Conservation (phyloP, 2,329 filamentous ascomycete genomes). For the Fusarium brevicatenulatum region DNA sequence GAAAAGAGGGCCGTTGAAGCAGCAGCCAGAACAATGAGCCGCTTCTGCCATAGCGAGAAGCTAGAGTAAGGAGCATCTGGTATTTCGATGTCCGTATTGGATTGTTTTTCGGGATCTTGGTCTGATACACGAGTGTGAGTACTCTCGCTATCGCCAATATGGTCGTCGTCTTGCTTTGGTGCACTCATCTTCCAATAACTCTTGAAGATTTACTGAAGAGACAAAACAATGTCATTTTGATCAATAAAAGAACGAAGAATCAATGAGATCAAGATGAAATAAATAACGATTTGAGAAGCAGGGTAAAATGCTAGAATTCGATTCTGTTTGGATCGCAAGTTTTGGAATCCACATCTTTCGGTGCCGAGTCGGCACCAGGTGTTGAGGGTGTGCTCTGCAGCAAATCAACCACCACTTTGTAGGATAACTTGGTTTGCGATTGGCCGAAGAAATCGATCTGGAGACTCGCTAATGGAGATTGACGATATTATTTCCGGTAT, state of each 20-base stretch:
- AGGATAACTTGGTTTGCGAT: neutral
- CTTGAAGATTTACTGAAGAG: neutral
- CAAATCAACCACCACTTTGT: neutral
- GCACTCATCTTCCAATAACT: slow-evolving; percentile 9
- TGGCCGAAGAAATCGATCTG: neutral
- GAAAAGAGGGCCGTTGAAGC: slow-evolving; percentile 56
- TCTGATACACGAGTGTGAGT: neutral
- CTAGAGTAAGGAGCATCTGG: slow-evolving; percentile 48
- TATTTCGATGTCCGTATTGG: neutral
- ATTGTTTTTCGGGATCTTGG: slow-evolving; percentile 24
- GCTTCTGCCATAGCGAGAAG: slow-evolving; percentile 54
- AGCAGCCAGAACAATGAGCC: slow-evolving; percentile 53
- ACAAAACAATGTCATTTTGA: neutral
- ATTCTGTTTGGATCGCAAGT: slow-evolving; percentile 12
- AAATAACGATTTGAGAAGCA: slow-evolving; percentile 15
- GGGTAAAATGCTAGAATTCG: slow-evolving; percentile 8
- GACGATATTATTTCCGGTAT: slow-evolving; percentile 1
- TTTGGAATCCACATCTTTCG: slow-evolving; percentile 16
- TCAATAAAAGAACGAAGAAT: neutral
- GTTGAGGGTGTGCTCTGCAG: neutral
- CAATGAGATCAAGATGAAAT: neutral
- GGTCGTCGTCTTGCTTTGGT: neutral
- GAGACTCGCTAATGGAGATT: neutral
- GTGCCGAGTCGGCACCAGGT: slow-evolving; percentile 29
- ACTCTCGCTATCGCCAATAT: neutral